Conservation (phyloP, 169 alveolate species). For the Toxoplasma gondii region DNA sequence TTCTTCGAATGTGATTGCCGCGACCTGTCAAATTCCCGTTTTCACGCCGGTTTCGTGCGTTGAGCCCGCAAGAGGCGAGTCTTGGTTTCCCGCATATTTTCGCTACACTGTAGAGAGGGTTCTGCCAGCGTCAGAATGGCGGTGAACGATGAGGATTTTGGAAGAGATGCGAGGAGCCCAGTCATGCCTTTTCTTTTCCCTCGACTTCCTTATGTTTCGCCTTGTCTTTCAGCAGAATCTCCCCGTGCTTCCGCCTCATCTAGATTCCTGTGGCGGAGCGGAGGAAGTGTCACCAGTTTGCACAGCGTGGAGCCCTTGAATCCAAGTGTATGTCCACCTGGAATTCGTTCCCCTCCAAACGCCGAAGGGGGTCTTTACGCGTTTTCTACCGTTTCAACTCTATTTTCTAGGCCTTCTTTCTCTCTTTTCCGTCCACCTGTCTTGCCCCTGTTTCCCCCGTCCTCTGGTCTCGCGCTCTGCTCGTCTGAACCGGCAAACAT, state of each 20-base stretch:
- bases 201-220: neutral
- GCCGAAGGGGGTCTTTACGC: neutral
- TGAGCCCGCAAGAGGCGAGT: too few species aligned
- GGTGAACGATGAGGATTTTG: neutral
- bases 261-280: too few species aligned
- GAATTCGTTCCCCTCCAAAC: neutral
- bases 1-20: too few species aligned
- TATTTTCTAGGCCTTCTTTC: neutral
- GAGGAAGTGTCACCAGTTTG: neutral
- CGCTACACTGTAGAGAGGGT: too few species aligned
- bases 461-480: neutral
- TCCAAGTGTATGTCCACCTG: neutral
- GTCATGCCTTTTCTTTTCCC: neutral
- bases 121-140: neutral
- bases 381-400: neutral
- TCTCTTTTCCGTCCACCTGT: neutral
- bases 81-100: too few species aligned
- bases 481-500: neutral
- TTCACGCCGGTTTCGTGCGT: too few species aligned
- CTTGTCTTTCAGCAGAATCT: neutral
- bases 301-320: neutral
- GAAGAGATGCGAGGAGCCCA: neutral
- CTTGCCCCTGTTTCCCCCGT: neutral
- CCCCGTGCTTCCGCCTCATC: neutral
- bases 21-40: too few species aligned